Conservation (phyloP, 2,329 filamentous ascomycete genomes). For the Colletotrichum higginsianum region DNA sequence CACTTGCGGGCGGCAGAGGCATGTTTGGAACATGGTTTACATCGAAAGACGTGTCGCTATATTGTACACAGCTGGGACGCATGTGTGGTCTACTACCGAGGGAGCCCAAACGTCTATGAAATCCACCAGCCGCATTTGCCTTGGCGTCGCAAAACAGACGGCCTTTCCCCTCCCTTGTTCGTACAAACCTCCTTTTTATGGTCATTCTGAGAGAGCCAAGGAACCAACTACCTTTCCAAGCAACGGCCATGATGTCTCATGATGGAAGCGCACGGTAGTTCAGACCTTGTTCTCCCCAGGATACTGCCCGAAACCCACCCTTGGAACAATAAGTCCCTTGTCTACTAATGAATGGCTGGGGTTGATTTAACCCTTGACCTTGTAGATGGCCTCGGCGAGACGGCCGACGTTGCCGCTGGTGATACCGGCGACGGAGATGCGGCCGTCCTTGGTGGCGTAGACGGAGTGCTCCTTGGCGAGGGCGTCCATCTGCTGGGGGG, state of each 20-base stretch:
- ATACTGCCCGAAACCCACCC: neutral
- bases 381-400: conserved; percentile 87
- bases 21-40: conserved; percentile 13
- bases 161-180: conserved; percentile 21
- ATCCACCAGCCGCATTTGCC: conserved; percentile 15
- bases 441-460: conserved; percentile 94
- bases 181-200: conserved; percentile 29
- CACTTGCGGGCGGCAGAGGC: neutral
- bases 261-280: conserved; percentile 13
- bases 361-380: conserved; percentile 76
- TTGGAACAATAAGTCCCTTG: neutral
- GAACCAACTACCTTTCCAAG: conserved; percentile 18
- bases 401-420: conserved; percentile 84
- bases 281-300: neutral
- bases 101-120: conserved; percentile 34
- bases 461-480: conserved; percentile 97
- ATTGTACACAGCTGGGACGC: conserved; percentile 40
- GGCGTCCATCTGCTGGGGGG: conserved; percentile 89
- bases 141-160: conserved; percentile 27
- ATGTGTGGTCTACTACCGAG: conserved; percentile 33
- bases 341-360: too few relatives aligned
- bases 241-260: conserved; percentile 28
- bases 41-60: conserved; percentile 35
- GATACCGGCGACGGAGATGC: conserved; percentile 89
- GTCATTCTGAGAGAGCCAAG: neutral